Conservation (phyloP, 2,329 filamentous ascomycete species). For the Colletotrichum spinosum region DNA sequence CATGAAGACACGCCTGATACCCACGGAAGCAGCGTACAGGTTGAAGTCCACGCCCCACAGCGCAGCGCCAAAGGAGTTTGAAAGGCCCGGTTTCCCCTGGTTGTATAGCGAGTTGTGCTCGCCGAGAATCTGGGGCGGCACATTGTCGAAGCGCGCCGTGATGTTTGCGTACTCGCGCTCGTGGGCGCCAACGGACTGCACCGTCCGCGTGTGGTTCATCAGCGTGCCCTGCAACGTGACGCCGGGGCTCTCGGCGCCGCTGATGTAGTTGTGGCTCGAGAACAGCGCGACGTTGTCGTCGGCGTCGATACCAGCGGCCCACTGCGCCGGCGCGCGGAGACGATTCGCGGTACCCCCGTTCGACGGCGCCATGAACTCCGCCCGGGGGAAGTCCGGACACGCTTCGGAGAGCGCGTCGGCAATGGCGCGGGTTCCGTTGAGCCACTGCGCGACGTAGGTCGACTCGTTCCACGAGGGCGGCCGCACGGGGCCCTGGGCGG, state of each 20-base stretch:
- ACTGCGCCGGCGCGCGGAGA: constrained; percentile 62
- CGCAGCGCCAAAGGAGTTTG: constrained; percentile 73
- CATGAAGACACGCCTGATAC: constrained; percentile 70
- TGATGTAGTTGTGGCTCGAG: constrained; percentile 74
- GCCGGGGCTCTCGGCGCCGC: constrained; percentile 67
- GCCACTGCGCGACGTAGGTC: constrained; percentile 68
- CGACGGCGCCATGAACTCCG: constrained; percentile 67
- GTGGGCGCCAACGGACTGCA: constrained; percentile 60
- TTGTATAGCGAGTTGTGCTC: constrained; percentile 74
- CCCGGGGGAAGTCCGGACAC: constrained; percentile 61
- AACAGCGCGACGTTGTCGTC: constrained; percentile 64
- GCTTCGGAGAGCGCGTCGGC: constrained; percentile 54
- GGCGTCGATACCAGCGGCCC: constrained; percentile 63
- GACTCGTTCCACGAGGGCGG: constrained; percentile 64
- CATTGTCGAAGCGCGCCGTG: constrained; percentile 50
- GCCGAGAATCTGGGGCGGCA: constrained; percentile 68
- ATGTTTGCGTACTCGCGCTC: constrained; percentile 59
- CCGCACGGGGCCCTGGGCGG: constrained; percentile 62
- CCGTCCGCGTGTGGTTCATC: constrained; percentile 71
- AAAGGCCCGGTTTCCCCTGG: constrained; percentile 70
- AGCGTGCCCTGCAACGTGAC: constrained; percentile 72
- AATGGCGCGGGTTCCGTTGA: constrained; percentile 64
- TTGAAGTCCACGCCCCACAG: constrained; percentile 75
- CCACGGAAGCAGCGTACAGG: constrained; percentile 65
- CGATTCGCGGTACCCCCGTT: constrained; percentile 65